Evolutionary conservation across 2,329 filamentous ascomycete genomes (phyloP), one percentile per base, ranked within the genome.

Genomic region (Xylaria sp.): DNA sequence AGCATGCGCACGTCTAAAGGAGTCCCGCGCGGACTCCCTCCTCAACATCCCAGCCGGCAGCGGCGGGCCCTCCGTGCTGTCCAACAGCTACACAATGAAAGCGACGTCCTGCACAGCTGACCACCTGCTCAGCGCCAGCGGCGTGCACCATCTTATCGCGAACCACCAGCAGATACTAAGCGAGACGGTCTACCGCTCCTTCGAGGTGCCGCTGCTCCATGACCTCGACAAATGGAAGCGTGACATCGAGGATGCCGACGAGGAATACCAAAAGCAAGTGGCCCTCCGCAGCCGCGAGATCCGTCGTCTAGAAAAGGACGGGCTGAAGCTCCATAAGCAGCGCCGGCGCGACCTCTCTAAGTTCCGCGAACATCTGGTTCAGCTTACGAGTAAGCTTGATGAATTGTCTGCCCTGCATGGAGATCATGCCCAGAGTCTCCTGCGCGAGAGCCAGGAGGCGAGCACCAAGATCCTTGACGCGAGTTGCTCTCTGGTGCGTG

Each of bases 111-210:
- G 88, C 79, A 91, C 89, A 0, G 89, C 89, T 18, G 88, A 91
- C 78, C 83, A 84, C 61, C 81, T 91, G 52, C 81, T 91, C 67
- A 84, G 87, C 34, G 86, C 88, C 13, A 86, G 87, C 39, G 89
- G 89, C 41, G 83, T 91, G 46, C 89, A 91, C 76, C 88, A 91
- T 74, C 83, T 91, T 23, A 83, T 91, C 66, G 89, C 89, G 53
- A 91, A 91, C 79, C 89, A 91, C 81, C 87, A 90, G 77, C 88
- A 91, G 75, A 91, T 91, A 73, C 84, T 91, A 3, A 87, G 85
- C 70, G 89, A 91, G 79, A 91, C 88, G 0, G 87, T 91, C 9
- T 91, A 91, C 78, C 84, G 89, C 63, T 84, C 83, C 66, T 91
- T 91, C 76, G 89, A 91, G 78, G 88, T 91, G 43, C 89, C 89